Percentiles rank a stretch among this genome's conserved stretches.
Evolutionary conservation across 768 basidiomycete genomes (phyloP).

Genomic region (Suillus spraguei): DNA sequence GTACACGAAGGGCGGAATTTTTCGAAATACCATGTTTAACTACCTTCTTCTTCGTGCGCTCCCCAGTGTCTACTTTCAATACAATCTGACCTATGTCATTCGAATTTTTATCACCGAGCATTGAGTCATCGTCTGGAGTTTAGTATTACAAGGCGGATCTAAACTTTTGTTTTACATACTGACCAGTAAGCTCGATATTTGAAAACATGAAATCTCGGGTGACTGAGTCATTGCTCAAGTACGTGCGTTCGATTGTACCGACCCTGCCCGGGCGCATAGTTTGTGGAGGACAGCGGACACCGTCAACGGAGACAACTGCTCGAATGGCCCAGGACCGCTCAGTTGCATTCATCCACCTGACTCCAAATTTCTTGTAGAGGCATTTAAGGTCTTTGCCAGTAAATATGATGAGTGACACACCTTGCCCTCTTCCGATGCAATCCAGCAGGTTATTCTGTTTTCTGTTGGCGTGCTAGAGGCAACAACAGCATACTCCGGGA

Average conservation of each 20-base stretch:
- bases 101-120: conserved; percentile 13
- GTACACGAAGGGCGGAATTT: too few species aligned
- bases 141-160: not conserved
- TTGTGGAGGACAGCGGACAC: not conserved
- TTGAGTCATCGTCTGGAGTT: conserved; percentile 24
- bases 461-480: not conserved
- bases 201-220: conserved; percentile 19
- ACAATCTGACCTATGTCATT: conserved; percentile 21
- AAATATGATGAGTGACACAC: conserved; percentile 7
- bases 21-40: accelerated
- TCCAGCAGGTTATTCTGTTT: conserved; percentile 24
- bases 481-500: conserved; percentile 19
- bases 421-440: conserved; percentile 27
- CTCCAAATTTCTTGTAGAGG: not conserved
- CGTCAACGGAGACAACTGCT: conserved; percentile 16
- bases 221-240: not conserved
- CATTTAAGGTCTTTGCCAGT: not conserved
- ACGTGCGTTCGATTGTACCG: not conserved
- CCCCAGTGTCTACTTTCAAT: conserved; percentile 13
- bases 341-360: conserved; percentile 17
- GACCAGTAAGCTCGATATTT: conserved; percentile 22
- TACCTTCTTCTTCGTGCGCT: too few species aligned
- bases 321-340: not conserved
- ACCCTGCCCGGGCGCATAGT: not conserved
- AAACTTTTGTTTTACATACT: not conserved